These are phyloP conservation scores for Plasmodium coatneyi DNA, from an alignment of 169 alveolate genomes.

Conservation along the genomic window DNA sequence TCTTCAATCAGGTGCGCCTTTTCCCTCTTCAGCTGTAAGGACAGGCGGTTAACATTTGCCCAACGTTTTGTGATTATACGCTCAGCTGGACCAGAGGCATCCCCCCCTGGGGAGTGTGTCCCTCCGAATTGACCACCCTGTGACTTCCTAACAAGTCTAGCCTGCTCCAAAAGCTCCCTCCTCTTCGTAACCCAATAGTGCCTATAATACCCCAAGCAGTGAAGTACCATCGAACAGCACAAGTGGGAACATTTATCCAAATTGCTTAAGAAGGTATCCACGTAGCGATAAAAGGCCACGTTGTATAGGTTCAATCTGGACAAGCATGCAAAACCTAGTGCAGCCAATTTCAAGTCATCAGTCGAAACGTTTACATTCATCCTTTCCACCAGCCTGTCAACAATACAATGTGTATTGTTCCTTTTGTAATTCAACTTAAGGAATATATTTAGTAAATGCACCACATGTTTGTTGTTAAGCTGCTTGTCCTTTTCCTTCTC, in stretches of 20 bases:
- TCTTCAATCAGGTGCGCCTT: conserved; percentile 12
- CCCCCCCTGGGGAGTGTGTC: background rate
- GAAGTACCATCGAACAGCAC: conserved; percentile 35
- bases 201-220: conserved; percentile 52
- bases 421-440: conserved; percentile 42
- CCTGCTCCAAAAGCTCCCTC: background rate
- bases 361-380: background rate
- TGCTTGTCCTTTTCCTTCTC: conserved; percentile 23
- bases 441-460: conserved; percentile 61
- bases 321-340: conserved; percentile 42
- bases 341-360: conserved; percentile 30
- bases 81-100: background rate
- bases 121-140: background rate
- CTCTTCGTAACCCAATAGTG: conserved; percentile 4
- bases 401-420: background rate
- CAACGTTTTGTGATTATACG: background rate
- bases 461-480: conserved; percentile 23
- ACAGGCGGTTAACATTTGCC: background rate
- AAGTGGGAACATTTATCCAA: conserved; percentile 7
- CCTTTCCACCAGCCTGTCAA: background rate
- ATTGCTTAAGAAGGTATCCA: conserved; percentile 6
- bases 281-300: conserved; percentile 29
- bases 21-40: background rate
- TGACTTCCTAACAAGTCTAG: background rate
- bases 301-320: conserved; percentile 38